These are phyloP conservation scores for Remersonia thermophila DNA, from an alignment of 2,329 filamentous ascomycete genomes.

Conservation along the genomic window DNA sequence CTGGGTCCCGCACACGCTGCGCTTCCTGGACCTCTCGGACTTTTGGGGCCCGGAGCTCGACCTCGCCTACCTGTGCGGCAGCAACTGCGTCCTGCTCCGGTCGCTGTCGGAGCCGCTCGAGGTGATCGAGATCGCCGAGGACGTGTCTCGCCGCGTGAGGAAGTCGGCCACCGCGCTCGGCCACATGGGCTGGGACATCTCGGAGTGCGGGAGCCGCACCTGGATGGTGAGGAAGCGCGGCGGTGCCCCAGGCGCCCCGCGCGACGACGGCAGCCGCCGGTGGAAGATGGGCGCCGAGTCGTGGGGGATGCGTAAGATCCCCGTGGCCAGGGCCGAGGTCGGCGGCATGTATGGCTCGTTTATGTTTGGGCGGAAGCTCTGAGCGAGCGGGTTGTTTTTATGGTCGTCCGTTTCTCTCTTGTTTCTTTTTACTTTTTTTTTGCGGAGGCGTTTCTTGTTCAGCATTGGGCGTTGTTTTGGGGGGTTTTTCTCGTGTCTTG, in stretches of 20 bases:
- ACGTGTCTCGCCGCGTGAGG: slow-evolving; percentile 51
- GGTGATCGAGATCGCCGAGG: slow-evolving; percentile 63
- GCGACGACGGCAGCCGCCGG: slow-evolving; percentile 46
- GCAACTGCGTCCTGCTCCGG: slow-evolving; percentile 43
- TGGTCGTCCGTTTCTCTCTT: slow-evolving; percentile 5
- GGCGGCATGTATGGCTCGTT: slow-evolving; percentile 81
- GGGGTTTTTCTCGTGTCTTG: neutral
- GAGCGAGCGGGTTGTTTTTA: slow-evolving; percentile 1
- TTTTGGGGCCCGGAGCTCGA: slow-evolving; percentile 50
- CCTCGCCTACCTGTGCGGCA: slow-evolving; percentile 40
- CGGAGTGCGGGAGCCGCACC: slow-evolving; percentile 53
- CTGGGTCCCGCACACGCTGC: slow-evolving; percentile 49
- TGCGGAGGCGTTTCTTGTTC: neutral
- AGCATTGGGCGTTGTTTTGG: no score
- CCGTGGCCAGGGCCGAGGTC: slow-evolving; percentile 81
- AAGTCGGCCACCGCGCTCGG: slow-evolving; percentile 50
- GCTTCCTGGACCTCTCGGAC: slow-evolving; percentile 67
- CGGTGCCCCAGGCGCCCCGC: slow-evolving; percentile 18
- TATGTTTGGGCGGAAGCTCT: slow-evolving; percentile 50
- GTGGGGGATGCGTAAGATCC: slow-evolving; percentile 84
- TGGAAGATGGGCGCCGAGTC: slow-evolving; percentile 81
- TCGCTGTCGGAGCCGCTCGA: slow-evolving; percentile 53
- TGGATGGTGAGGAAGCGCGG: slow-evolving; percentile 34
- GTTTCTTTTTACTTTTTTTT: slow-evolving; percentile 3
- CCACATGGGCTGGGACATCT: slow-evolving; percentile 56